Evolutionary conservation across 139 green algal species (phyloP), one percentile per base, ranked within the genome.

Genomic region (Micromonas pusilla): DNA sequence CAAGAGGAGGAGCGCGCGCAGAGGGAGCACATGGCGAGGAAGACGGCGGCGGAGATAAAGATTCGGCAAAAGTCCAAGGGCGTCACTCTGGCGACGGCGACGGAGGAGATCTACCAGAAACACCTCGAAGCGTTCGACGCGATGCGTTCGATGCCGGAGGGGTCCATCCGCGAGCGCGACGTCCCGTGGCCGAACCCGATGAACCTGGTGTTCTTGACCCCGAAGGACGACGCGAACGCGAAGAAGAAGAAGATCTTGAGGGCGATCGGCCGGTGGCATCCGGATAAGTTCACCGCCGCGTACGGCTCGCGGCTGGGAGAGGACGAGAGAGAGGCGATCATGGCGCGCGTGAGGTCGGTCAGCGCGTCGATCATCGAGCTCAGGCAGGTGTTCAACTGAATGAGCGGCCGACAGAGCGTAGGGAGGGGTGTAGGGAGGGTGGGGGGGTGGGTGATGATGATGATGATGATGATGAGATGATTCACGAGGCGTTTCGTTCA

Each of bases 131-230:
- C 68, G 37, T 39, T 63, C 37, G 68, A 75, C n/a, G 25, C 3
- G 1, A 33, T 75, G 20, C 52, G 53, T 33, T 33, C 23, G 2
- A 28, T n/a, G 36, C 19, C 31, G 25, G 66, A 52, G 16, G 5
- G 26, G 3, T 64, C 37, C 30, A 6, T 75, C 34, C 20, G 37
- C 19, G 37, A 75, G 37, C 19, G 21, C 13, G 37, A 28, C 37
- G 62, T 75, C 23, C 68, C 68, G 2, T 75, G 68, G 68, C 68
- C 68, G 2, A 38, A 28, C 3, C 34, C n/a, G 38, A 25, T 21
- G 20, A 75, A 75, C 68, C 36, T 75, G n/a, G 23, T 39, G 25
- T 32, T 75, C 68, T 62, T 75, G 34, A 64, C 37, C 33, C 37
- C 25, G 9, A 20, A 16, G 36, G 68, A 75, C 33, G 68, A 39